Evolutionary conservation across 2,329 filamentous ascomycete species (phyloP).

Genomic region (Aspergillus persii): DNA sequence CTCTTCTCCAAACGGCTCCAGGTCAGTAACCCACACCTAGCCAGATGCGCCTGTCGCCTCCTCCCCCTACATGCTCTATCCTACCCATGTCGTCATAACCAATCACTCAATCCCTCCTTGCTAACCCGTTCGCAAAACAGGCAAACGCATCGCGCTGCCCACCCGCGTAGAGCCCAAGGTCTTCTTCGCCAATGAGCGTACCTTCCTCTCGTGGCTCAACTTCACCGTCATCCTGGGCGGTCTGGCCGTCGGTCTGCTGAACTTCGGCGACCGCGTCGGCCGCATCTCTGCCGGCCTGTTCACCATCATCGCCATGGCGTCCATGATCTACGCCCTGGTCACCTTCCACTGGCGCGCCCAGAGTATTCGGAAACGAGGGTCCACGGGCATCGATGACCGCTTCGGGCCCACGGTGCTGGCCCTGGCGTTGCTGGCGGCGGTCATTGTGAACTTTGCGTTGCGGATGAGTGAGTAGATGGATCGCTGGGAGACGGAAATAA

Average conservation of each 20-base stretch:
- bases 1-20: slow-evolving; percentile 88
- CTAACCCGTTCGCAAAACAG: slow-evolving; percentile 46
- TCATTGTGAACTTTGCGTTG: slow-evolving; percentile 95
- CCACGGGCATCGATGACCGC: slow-evolving; percentile 94
- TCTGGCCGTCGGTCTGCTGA: slow-evolving; percentile 92
- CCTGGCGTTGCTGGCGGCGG: slow-evolving; percentile 78
- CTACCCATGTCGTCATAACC: neutral
- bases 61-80: neutral
- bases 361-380: slow-evolving; percentile 84
- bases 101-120: neutral
- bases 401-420: slow-evolving; percentile 91
- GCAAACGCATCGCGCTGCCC: slow-evolving; percentile 96
- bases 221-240: slow-evolving; percentile 98
- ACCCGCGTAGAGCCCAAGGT: slow-evolving; percentile 98
- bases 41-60: neutral
- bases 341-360: slow-evolving; percentile 98
- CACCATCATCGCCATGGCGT: slow-evolving; percentile 88
- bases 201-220: slow-evolving; percentile 99
- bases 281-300: slow-evolving; percentile 94
- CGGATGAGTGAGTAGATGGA: slow-evolving; percentile 43
- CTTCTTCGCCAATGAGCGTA: slow-evolving; percentile 99
- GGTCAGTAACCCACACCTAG: slow-evolving; percentile 54
- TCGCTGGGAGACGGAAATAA: neutral
- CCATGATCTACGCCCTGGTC: slow-evolving; percentile 90
- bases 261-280: slow-evolving; percentile 92